These are phyloP conservation scores for Vigna hirtella DNA, from an alignment of 306 rosid species.

Conservation along the genomic window DNA sequence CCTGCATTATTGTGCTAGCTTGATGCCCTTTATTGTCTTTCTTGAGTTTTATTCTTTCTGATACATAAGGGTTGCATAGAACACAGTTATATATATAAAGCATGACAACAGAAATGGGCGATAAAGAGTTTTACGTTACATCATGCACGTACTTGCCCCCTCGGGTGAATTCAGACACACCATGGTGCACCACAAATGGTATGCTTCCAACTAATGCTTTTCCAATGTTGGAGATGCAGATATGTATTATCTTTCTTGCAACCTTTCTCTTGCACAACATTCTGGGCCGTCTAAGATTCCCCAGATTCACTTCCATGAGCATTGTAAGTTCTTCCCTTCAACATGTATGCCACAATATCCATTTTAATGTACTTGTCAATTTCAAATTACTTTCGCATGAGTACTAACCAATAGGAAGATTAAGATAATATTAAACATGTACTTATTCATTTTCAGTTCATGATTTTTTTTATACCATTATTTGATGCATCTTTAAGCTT, in stretches of 20 bases:
- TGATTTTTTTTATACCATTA: background rate
- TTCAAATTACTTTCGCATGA: background rate
- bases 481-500: background rate
- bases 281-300: constrained; percentile 45
- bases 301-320: constrained; percentile 54
- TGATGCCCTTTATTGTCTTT: background rate
- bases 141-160: constrained; percentile 42
- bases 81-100: background rate
- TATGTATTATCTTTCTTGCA: constrained; percentile 40
- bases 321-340: constrained; percentile 42
- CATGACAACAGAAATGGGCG: background rate
- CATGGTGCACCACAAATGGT: background rate
- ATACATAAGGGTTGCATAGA: background rate
- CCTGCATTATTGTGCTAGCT: background rate
- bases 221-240: constrained; percentile 46
- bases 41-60: background rate
- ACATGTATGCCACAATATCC: background rate
- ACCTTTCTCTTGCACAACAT: constrained; percentile 38
- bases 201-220: constrained; percentile 3
- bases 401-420: background rate
- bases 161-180: constrained; percentile 34
- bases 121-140: background rate
- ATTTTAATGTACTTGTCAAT: background rate
- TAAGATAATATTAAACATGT: background rate
- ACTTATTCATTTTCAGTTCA: background rate